Evolutionary conservation across 352 stramenopile genomes (phyloP).

Genomic region (Phytopythium mirpurense): DNA sequence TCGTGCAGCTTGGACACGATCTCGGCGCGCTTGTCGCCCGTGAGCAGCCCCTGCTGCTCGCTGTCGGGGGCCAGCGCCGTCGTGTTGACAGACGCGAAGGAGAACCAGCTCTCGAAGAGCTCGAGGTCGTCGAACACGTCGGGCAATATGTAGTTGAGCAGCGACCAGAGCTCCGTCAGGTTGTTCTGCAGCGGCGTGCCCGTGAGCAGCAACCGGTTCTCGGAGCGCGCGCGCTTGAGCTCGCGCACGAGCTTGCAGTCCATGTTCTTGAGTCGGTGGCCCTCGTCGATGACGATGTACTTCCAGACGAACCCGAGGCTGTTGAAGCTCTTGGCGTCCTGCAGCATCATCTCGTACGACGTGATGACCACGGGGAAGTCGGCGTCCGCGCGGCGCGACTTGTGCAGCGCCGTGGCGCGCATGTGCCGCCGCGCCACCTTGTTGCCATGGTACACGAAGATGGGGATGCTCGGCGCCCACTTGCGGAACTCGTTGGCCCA

Average conservation of each 20-base stretch:
- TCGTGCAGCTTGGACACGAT: conserved; percentile 96
- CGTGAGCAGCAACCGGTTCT: conserved; percentile 93
- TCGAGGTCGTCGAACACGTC: conserved; percentile 97
- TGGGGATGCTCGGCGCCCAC: conserved; percentile 89
- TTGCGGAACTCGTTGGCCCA: conserved; percentile 93
- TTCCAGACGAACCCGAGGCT: conserved; percentile 78
- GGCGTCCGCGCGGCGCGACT: conserved; percentile 40
- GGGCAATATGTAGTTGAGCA: conserved; percentile 98
- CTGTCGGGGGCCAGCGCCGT: conserved; percentile 45
- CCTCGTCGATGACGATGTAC: conserved; percentile 98
- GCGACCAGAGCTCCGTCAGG: conserved; percentile 97
- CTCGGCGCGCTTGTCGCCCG: conserved; percentile 89
- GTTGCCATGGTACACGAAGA: conserved; percentile 97
- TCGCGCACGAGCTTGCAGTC: conserved; percentile 93
- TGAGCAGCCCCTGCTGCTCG: conserved; percentile 61
- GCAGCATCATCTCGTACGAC: conserved; percentile 86
- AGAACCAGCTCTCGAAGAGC: conserved; percentile 98
- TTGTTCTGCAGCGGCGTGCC: conserved; percentile 98
- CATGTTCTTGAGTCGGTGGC: conserved; percentile 98
- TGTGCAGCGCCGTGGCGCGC: conserved; percentile 41
- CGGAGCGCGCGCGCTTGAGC: conserved; percentile 90
- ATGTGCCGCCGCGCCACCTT: conserved; percentile 39
- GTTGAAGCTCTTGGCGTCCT: conserved; percentile 60
- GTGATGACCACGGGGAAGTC: conserved; percentile 87
- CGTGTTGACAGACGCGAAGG: conserved; percentile 72